A percentile compares a stretch with the other conserved stretches of the same genome.
Conservation (phyloP, 139 green algal species). For the Diplosphaera chodatii region DNA sequence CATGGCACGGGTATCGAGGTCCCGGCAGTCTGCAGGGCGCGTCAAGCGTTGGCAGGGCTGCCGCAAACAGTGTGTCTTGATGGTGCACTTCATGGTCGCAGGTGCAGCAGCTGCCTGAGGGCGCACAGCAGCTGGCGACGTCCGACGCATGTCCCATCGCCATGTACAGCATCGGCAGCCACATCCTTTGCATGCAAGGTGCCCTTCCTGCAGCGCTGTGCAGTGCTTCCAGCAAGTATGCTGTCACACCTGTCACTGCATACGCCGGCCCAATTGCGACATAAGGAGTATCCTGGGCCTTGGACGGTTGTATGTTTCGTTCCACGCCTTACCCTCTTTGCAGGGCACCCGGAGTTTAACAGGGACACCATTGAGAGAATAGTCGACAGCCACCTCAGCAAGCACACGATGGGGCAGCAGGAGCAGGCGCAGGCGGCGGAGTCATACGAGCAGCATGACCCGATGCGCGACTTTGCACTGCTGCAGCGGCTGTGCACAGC, state of each 20-base stretch:
- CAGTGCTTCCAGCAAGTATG: too few relatives aligned
- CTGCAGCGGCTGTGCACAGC: not conserved
- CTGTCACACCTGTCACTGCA: too few relatives aligned
- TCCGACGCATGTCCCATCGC: not conserved
- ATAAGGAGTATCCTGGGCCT: too few relatives aligned
- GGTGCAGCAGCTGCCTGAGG: not conserved
- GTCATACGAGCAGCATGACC: not conserved
- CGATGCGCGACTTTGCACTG: not conserved
- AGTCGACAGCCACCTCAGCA: not conserved
- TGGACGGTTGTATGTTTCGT: too few relatives aligned
- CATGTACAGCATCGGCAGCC: not conserved
- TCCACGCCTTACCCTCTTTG: not conserved
- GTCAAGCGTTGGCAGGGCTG: too few relatives aligned
- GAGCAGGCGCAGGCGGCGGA: not conserved
- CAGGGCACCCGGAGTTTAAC: not conserved
- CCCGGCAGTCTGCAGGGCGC: too few relatives aligned
- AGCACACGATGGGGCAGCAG: not conserved
- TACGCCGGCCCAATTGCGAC: too few relatives aligned
- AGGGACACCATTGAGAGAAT: not conserved
- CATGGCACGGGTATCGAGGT: too few relatives aligned
- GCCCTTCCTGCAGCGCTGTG: too few relatives aligned
- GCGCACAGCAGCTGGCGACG: not conserved
- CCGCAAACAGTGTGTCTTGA: too few relatives aligned
- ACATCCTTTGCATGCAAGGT: not conserved
- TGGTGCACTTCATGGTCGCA: not conserved